Evolutionary conservation across 768 basidiomycete species (phyloP), one percentile per base, ranked within the genome.

Genomic region (Lactarius pseudohatsudake): DNA sequence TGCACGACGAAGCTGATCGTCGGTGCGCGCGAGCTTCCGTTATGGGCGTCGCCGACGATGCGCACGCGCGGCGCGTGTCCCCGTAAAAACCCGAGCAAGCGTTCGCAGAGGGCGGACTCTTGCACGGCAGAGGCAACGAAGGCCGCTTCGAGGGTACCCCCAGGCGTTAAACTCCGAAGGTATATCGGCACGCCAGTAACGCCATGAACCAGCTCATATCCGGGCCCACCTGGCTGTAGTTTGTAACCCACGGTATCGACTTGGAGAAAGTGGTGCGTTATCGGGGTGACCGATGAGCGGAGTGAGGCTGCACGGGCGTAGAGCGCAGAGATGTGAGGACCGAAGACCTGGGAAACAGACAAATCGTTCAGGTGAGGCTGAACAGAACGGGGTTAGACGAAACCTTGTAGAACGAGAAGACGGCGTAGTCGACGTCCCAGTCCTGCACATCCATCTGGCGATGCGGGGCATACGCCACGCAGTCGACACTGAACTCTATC

Each of bases 401-500:
- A 11, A 88, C 91, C 84, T 92, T 93, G 79, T 92, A 92, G 71
- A 86, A 82, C 0, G 89, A 85, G 74, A 91, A 86, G 59, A 85
- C 84, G 57, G 81, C 83, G 72, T 85, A 91, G 69, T 94, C 89
- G 41, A 91, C 80, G 61, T 91, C 90, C 91, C 90, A 92, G 57
- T 82, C 85, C 64, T 81, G 83, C 18, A 91, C 90, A 70, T 92
- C 86, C 36, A 92, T 85, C 63, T 77, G 75, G 16, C 89, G 79
- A 72, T 92, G 90, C 0, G 90, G 90, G 4, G 89, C 88, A 70
- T 88, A 91, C 3, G 90, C 90, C 2, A 92, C 91, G 67, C 90
- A 91, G 71, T 92, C 91, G 3, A 92, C 81, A 0, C 81, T 84
- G 16, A 91, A 79, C 74, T 92, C 86, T 34, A 91, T 76, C 73